Percentiles rank a stretch among this genome's conserved stretches.
These are phyloP conservation scores for Didymella keratinophila DNA, from an alignment of 2,329 filamentous ascomycete species.

Conservation along the genomic window DNA sequence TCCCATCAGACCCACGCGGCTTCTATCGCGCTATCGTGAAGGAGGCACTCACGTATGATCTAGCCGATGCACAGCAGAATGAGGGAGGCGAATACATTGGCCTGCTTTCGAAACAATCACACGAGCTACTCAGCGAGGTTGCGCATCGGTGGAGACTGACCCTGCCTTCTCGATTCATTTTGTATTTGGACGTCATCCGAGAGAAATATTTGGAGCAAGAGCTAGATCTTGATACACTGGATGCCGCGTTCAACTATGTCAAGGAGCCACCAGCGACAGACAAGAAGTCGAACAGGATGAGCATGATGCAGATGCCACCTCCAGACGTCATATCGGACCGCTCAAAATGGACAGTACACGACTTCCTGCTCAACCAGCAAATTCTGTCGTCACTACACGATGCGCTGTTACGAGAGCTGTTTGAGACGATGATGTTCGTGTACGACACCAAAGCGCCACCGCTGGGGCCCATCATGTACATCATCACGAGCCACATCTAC, in stretches of 20 bases:
- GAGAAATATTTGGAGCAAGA: constrained; percentile 88
- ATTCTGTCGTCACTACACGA: constrained; percentile 80
- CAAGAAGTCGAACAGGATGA: constrained; percentile 67
- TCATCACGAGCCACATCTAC: constrained; percentile 84
- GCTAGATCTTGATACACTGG: constrained; percentile 80
- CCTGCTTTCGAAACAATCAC: constrained; percentile 75
- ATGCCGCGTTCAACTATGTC: constrained; percentile 80
- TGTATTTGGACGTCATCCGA: constrained; percentile 83
- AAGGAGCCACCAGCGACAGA: constrained; percentile 75
- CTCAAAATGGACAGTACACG: constrained; percentile 59
- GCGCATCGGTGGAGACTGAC: constrained; percentile 90
- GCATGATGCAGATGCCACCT: constrained; percentile 42
- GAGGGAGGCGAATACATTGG: constrained; percentile 59
- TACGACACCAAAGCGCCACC: constrained; percentile 88
- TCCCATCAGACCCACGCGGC: constrained; percentile 81
- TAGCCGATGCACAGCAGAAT: constrained; percentile 56
- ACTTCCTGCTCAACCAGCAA: constrained; percentile 71
- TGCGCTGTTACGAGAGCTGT: constrained; percentile 83
- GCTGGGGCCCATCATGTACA: constrained; percentile 78
- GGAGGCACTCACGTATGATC: constrained; percentile 72
- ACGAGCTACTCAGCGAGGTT: constrained; percentile 84
- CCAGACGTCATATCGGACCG: constrained; percentile 56
- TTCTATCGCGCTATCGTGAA: constrained; percentile 85
- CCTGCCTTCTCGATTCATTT: constrained; percentile 77
- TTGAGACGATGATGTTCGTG: constrained; percentile 83